Evolutionary conservation across 805 yeast species (phyloP).

Genomic region (Huiozyma naganishii): DNA sequence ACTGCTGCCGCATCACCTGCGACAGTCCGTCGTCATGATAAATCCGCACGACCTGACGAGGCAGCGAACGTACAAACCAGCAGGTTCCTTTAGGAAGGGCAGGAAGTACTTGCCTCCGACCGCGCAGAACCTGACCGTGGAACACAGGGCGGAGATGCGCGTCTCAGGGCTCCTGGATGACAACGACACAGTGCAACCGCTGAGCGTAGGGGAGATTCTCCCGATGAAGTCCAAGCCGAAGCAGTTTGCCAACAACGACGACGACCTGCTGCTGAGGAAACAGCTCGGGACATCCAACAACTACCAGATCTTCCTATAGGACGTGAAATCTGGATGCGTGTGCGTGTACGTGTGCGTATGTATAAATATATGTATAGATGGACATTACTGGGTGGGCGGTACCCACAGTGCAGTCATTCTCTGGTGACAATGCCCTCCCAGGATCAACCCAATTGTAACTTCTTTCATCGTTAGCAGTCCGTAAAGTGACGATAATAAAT

Average conservation of each 20-base stretch:
- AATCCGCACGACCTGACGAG: conserved; percentile 58
- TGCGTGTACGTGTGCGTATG: too few relatives aligned
- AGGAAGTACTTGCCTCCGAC: conserved; percentile 26
- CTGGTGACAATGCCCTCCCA: too few relatives aligned
- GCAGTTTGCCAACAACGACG: background rate
- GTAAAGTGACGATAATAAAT: too few relatives aligned
- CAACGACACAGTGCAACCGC: conserved; percentile 19
- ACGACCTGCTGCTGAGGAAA: conserved; percentile 28
- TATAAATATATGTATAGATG: too few relatives aligned
- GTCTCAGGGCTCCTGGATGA: conserved; percentile 23
- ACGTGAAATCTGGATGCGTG: background rate
- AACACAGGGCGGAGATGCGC: conserved; percentile 2
- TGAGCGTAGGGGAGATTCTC: conserved; percentile 20
- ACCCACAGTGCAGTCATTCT: too few relatives aligned
- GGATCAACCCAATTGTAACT: too few relatives aligned
- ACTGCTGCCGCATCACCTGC: conserved; percentile 35
- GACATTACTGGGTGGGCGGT: too few relatives aligned
- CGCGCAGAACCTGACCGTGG: conserved; percentile 24
- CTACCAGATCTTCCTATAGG: conserved; percentile 15
- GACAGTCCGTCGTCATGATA: conserved; percentile 69
- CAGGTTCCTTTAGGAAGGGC: conserved; percentile 42
- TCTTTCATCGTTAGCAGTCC: too few relatives aligned
- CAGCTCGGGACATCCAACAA: conserved; percentile 31
- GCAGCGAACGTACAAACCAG: conserved; percentile 48
- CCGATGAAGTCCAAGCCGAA: conserved; percentile 25